Percentiles rank a stretch among this genome's conserved stretches.
Conservation (phyloP, 352 stramenopile species). For the Phytopythium ostracodes region DNA sequence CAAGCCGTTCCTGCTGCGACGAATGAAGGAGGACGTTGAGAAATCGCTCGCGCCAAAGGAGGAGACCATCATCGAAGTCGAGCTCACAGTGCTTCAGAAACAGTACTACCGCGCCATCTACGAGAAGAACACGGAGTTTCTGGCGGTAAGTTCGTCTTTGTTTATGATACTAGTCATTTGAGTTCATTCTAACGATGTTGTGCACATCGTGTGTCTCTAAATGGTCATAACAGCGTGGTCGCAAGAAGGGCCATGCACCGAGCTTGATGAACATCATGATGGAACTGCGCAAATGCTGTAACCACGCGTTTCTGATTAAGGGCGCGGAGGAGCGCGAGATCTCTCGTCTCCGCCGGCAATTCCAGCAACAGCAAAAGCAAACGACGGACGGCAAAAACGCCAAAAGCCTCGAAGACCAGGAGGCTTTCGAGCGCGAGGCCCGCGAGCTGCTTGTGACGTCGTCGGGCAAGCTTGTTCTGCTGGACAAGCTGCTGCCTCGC, state of each 20-base stretch:
- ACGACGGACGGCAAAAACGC: background rate
- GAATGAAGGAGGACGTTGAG: slow-evolving; percentile 90
- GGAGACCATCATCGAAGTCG: slow-evolving; percentile 90
- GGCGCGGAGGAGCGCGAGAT: slow-evolving; percentile 84
- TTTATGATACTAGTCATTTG: too few species aligned
- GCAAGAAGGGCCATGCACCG: slow-evolving; percentile 64
- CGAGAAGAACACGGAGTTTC: slow-evolving; percentile 91
- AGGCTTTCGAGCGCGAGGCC: slow-evolving; percentile 59
- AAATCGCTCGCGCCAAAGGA: slow-evolving; percentile 87
- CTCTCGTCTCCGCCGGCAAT: slow-evolving; percentile 51
- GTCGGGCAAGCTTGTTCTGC: slow-evolving; percentile 97
- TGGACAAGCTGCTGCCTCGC: slow-evolving; percentile 98
- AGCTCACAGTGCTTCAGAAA: slow-evolving; percentile 88
- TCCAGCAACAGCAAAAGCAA: slow-evolving; percentile 15
- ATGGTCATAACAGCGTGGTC: slow-evolving; percentile 26
- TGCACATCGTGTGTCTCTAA: background rate
- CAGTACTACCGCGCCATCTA: slow-evolving; percentile 92
- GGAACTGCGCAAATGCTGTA: slow-evolving; percentile 94
- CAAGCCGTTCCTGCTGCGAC: slow-evolving; percentile 81
- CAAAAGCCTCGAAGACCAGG: slow-evolving; percentile 13
- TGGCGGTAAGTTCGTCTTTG: slow-evolving; percentile 37
- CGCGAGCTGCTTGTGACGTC: slow-evolving; percentile 90
- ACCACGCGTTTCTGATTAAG: slow-evolving; percentile 92
- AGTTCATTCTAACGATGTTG: background rate
- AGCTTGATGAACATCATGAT: slow-evolving; percentile 92